Conservation (phyloP, 2,329 filamentous ascomycete genomes). For the Tolypocladium tundrense region DNA sequence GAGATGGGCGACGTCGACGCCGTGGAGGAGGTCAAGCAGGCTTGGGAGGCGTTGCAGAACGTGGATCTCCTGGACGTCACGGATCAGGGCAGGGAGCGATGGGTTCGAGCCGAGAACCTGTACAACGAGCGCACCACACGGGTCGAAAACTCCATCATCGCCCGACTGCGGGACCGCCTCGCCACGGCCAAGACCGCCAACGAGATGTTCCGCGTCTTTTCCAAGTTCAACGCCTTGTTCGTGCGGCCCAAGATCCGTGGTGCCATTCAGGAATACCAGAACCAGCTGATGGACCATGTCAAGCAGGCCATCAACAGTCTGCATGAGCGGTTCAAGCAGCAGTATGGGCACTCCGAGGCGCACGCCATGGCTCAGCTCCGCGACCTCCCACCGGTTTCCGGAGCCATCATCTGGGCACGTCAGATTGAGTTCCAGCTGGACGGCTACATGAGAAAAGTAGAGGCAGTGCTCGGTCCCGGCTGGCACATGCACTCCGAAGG, state of each 20-base stretch:
- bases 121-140: conserved; percentile 97
- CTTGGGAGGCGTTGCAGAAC: conserved; percentile 87
- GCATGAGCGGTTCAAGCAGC: conserved; percentile 96
- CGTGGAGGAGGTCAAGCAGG: conserved; percentile 89
- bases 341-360: conserved; percentile 95
- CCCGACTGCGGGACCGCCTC: conserved; percentile 79
- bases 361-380: conserved; percentile 97
- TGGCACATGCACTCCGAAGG: conserved; percentile 94
- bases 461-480: conserved; percentile 87
- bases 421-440: conserved; percentile 96
- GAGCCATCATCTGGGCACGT: conserved; percentile 93
- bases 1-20: conserved; percentile 97
- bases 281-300: conserved; percentile 94
- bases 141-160: conserved; percentile 98
- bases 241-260: conserved; percentile 98
- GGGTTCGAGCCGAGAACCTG: conserved; percentile 87
- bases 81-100: conserved; percentile 77
- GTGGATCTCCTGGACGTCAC: conserved; percentile 93
- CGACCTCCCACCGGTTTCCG: conserved; percentile 89
- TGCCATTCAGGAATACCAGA: conserved; percentile 96
- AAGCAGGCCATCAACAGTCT: conserved; percentile 89
- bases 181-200: conserved; percentile 95
- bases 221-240: conserved; percentile 98
- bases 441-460: conserved; percentile 98
- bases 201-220: conserved; percentile 99